phyloP scores from a whole-genome alignment of 2,329 filamentous ascomycete genomes.

The Aspergillus udagawae region DNA sequence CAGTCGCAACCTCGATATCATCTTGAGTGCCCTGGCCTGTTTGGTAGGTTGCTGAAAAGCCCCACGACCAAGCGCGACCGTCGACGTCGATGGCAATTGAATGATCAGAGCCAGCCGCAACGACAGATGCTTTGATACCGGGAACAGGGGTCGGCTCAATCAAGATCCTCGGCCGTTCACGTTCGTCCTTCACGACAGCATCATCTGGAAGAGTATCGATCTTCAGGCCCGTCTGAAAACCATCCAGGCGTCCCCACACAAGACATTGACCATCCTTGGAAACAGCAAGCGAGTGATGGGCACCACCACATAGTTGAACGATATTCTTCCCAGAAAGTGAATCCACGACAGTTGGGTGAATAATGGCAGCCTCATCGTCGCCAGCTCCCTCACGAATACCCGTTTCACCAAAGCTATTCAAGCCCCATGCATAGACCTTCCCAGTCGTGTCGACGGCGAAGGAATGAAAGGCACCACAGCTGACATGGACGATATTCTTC shows the following conservation, averaged over 20 bases:
- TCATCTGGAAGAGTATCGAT: slow-evolving; percentile 53
- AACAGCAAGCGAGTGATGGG: slow-evolving; percentile 67
- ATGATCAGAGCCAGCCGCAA: slow-evolving; percentile 67
- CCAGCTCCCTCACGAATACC: slow-evolving; percentile 62
- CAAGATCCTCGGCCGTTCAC: slow-evolving; percentile 67
- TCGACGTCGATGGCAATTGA: slow-evolving; percentile 65
- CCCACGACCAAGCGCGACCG: slow-evolving; percentile 73
- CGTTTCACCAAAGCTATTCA: slow-evolving; percentile 83
- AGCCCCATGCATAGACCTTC: slow-evolving; percentile 74
- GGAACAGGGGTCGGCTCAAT: slow-evolving; percentile 60
- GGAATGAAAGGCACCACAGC: slow-evolving; percentile 74
- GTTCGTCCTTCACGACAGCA: slow-evolving; percentile 61
- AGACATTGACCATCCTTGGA: slow-evolving; percentile 53
- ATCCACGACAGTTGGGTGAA: slow-evolving; percentile 65
- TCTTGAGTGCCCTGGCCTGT: slow-evolving; percentile 74
- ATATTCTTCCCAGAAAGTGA: slow-evolving; percentile 63
- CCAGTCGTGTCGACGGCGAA: slow-evolving; percentile 69
- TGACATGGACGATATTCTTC: slow-evolving; percentile 57
- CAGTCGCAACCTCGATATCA: slow-evolving; percentile 70
- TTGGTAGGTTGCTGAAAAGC: slow-evolving; percentile 76
- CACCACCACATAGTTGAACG: slow-evolving; percentile 64
- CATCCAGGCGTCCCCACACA: slow-evolving; percentile 59
- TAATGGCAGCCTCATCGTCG: slow-evolving; percentile 66
- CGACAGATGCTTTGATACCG: slow-evolving; percentile 54
- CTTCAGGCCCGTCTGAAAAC: slow-evolving; percentile 58